Percentiles rank a stretch among this genome's conserved stretches.
phyloP scores from a whole-genome alignment of 257 asterid species.

The Solanum tarijense region DNA sequence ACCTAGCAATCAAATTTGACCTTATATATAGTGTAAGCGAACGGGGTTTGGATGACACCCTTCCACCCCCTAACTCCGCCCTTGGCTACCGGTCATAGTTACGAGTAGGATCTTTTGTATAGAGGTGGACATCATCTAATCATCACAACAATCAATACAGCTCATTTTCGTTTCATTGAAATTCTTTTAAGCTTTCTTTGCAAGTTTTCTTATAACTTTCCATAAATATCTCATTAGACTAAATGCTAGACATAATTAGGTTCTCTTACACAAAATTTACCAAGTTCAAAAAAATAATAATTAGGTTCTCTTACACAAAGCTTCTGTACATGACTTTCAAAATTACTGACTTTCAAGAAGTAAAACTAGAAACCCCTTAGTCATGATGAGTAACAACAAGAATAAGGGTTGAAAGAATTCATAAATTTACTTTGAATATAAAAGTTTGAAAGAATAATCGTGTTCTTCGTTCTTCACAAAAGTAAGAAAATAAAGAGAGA shows the following conservation, averaged over 20 bases:
- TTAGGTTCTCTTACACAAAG: background rate
- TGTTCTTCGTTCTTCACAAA: background rate
- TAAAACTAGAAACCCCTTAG: background rate
- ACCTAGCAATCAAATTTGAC: background rate
- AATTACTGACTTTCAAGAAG: background rate
- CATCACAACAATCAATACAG: background rate
- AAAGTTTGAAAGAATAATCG: background rate
- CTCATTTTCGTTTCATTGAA: background rate
- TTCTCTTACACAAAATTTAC: background rate
- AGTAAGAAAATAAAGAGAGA: background rate
- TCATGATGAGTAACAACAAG: background rate
- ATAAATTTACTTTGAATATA: background rate
- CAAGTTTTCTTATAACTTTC: background rate
- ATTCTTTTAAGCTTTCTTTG: background rate
- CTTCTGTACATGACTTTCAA: background rate
- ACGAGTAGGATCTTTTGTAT: background rate
- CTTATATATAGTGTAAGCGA: background rate
- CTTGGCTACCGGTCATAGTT: background rate
- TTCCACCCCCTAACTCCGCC: background rate
- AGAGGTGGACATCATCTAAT: background rate
- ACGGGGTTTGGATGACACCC: background rate
- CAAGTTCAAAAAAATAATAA: background rate
- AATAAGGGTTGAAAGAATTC: background rate
- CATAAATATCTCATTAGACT: background rate
- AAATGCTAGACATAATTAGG: background rate